A percentile compares a stretch with the other conserved stretches of the same genome.
Evolutionary conservation across 768 basidiomycete species (phyloP).

Genomic region (Leccinum ochraceum): DNA sequence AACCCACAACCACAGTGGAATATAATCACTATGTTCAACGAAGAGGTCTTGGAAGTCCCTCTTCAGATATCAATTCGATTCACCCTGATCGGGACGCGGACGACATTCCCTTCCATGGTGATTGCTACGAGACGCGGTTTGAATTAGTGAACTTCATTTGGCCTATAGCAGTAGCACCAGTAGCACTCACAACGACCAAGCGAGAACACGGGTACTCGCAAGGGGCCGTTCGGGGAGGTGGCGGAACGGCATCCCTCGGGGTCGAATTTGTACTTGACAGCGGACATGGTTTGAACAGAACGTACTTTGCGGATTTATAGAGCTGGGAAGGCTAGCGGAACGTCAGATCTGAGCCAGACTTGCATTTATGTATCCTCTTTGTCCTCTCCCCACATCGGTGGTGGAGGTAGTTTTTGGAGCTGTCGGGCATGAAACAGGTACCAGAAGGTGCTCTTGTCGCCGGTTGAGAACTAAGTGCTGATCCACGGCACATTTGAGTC

Average conservation of each 20-base stretch:
- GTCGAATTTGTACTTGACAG: conserved; percentile 33
- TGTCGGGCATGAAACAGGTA: too few relatives aligned
- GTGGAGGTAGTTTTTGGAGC: too few relatives aligned
- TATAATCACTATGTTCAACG: background rate
- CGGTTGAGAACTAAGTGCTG: too few relatives aligned
- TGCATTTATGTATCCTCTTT: too few relatives aligned
- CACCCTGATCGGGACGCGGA: conserved; percentile 54
- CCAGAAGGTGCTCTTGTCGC: too few relatives aligned
- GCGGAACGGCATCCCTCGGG: conserved; percentile 42
- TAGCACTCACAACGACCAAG: conserved; percentile 47
- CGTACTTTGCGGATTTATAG: background rate
- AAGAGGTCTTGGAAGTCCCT: background rate
- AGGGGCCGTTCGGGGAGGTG: conserved; percentile 41
- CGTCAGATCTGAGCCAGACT: too few relatives aligned
- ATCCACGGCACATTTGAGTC: too few relatives aligned
- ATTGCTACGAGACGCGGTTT: conserved; percentile 29
- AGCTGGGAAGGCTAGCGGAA: too few relatives aligned
- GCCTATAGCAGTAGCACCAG: background rate
- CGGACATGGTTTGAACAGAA: conserved; percentile 20
- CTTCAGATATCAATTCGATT: background rate
- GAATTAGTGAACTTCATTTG: background rate
- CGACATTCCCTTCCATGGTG: conserved; percentile 46
- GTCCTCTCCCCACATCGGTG: too few relatives aligned
- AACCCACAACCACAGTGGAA: background rate
- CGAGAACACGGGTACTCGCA: conserved; percentile 52